phyloP scores from a whole-genome alignment of 2,329 filamentous ascomycete species.

The Magnaporthales sp. region DNA sequence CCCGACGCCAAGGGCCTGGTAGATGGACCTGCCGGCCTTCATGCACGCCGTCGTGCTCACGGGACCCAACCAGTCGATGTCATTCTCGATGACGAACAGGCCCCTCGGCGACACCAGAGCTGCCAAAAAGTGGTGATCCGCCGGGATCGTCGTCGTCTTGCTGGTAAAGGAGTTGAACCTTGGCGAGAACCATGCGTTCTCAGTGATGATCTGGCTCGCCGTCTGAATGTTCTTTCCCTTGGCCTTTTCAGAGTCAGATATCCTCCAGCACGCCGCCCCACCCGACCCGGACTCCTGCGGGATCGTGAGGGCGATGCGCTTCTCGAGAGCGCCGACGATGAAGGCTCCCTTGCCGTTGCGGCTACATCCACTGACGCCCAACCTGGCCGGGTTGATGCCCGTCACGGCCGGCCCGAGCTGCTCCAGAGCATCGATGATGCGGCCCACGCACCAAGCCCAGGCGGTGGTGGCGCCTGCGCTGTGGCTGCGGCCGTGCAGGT shows the following conservation, averaged over 20 bases:
- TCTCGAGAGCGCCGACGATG: constrained; percentile 45
- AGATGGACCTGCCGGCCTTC: constrained; percentile 39
- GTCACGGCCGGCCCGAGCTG: constrained; percentile 26
- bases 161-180: constrained; percentile 40
- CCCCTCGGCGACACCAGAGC: constrained; percentile 44
- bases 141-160: constrained; percentile 33
- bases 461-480: constrained; percentile 45
- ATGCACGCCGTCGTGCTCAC: constrained; percentile 44
- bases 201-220: constrained; percentile 42
- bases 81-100: constrained; percentile 44
- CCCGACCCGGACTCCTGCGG: constrained; percentile 52
- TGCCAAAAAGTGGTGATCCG: constrained; percentile 46
- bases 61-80: constrained; percentile 45
- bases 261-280: constrained; percentile 49
- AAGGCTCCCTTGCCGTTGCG: constrained; percentile 53
- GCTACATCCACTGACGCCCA: constrained; percentile 51
- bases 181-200: constrained; percentile 52
- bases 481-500: constrained; percentile 42
- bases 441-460: constrained; percentile 51
- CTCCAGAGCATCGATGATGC: constrained; percentile 49
- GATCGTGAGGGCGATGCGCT: constrained; percentile 47
- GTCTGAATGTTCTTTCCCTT: constrained; percentile 49
- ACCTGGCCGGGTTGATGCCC: constrained; percentile 33
- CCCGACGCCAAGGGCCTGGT: constrained; percentile 37
- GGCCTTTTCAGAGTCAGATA: constrained; percentile 35